These are phyloP conservation scores for Colletotrichum siamense DNA, from an alignment of 2,329 filamentous ascomycete species.

Conservation along the genomic window DNA sequence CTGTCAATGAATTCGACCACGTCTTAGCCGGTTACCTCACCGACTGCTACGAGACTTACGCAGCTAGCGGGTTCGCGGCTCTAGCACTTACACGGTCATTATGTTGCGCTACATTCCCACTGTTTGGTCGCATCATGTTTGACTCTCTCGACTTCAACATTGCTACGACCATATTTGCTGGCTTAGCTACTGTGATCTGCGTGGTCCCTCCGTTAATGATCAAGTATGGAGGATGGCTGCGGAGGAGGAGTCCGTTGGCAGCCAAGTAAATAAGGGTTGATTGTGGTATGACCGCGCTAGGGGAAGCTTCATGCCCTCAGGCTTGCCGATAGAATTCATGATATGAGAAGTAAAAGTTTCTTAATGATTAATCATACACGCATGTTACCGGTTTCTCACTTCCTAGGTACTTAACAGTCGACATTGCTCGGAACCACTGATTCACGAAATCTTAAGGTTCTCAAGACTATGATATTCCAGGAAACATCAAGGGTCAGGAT, in stretches of 20 bases:
- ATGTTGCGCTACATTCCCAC: not conserved
- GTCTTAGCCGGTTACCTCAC: conserved; percentile 9
- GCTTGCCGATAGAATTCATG: not conserved
- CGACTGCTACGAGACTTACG: conserved; percentile 1
- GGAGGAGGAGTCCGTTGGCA: not conserved
- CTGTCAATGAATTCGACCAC: conserved; percentile 46
- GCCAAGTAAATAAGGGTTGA: not conserved
- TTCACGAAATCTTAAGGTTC: not conserved
- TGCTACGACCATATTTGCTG: not conserved
- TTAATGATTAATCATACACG: not conserved
- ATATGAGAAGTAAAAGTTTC: not conserved
- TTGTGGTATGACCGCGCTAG: not conserved
- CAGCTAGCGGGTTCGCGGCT: not conserved
- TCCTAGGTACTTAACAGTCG: not conserved
- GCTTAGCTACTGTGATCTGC: not conserved
- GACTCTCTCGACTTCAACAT: not conserved
- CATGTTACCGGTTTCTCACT: not conserved
- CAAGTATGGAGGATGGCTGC: not conserved
- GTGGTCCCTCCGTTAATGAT: not conserved
- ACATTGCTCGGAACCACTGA: not conserved
- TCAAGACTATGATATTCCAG: not conserved
- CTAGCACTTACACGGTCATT: not conserved
- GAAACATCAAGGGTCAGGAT: not conserved
- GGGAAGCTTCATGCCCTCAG: not conserved
- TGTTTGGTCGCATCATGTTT: not conserved